A percentile compares a stretch with the other conserved stretches of the same genome.
phyloP scores from a whole-genome alignment of 208 protist species.

The Acanthamoeba polyphaga region DNA sequence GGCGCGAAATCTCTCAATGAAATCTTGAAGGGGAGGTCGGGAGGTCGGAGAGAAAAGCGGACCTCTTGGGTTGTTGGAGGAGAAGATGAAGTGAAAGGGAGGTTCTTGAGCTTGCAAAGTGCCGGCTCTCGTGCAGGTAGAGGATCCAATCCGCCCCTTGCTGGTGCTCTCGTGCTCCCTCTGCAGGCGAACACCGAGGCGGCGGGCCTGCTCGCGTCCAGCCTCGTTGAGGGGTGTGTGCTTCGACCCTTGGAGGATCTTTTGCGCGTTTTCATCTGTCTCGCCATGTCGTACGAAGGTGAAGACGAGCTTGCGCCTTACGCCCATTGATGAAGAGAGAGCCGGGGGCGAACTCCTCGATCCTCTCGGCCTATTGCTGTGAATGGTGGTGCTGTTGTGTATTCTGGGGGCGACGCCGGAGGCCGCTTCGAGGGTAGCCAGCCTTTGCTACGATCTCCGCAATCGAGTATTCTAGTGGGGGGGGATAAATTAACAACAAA shows the following conservation, averaged over 20 bases:
- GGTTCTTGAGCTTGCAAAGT: not conserved
- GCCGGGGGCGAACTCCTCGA: not conserved
- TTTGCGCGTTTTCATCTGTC: slow-evolving; percentile 28
- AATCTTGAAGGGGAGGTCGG: not conserved
- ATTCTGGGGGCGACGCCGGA: not conserved
- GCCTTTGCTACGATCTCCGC: not conserved
- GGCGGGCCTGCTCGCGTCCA: slow-evolving; percentile 46
- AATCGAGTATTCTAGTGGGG: not conserved
- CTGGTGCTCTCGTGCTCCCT: not conserved
- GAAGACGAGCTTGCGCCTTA: slow-evolving; percentile 39
- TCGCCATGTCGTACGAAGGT: slow-evolving; percentile 58
- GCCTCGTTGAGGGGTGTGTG: slow-evolving; percentile 42
- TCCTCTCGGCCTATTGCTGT: not conserved
- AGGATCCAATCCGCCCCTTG: not conserved
- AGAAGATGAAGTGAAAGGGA: slow-evolving; percentile 34
- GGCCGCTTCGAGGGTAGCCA: not conserved
- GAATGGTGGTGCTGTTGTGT: not conserved
- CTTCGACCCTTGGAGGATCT: slow-evolving; percentile 21
- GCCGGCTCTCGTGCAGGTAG: not conserved
- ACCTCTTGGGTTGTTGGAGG: slow-evolving; percentile 44
- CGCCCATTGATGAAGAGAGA: slow-evolving; percentile 31
- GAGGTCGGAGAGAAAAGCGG: too few relatives aligned
- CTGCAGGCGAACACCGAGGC: slow-evolving; percentile 4
- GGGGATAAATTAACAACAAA: not conserved
- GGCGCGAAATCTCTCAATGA: not conserved